Evolutionary conservation across 371 early-diverging fungal species (phyloP).

Genomic region (Amoeboaphelidium protococcarum): DNA sequence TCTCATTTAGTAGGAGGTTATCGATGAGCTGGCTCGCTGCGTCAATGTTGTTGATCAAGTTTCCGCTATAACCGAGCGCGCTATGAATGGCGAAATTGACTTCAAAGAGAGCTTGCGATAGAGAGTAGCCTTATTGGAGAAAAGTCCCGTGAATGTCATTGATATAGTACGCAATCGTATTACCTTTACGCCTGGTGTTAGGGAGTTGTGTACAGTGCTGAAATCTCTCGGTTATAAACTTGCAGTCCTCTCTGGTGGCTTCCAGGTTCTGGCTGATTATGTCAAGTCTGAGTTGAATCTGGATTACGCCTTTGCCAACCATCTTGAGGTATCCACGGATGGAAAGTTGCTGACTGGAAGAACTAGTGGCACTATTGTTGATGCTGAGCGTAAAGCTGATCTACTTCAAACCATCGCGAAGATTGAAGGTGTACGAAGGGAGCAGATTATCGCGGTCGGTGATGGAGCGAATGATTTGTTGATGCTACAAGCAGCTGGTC

Average conservation of each 20-base stretch:
- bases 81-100: slow-evolving; percentile 85
- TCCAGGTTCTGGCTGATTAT: slow-evolving; percentile 64
- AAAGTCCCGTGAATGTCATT: slow-evolving; percentile 49
- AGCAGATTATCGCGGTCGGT: slow-evolving; percentile 79
- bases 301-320: slow-evolving; percentile 91
- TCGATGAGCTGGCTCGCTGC: slow-evolving; percentile 82
- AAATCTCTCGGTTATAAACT: slow-evolving; percentile 74
- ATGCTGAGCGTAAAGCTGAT: slow-evolving; percentile 75
- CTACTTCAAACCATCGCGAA: slow-evolving; percentile 77
- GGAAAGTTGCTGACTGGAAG: slow-evolving; percentile 53
- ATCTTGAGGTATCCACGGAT: slow-evolving; percentile 56
- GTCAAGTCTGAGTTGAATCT: slow-evolving; percentile 65
- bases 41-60: slow-evolving; percentile 75
- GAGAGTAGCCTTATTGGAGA: slow-evolving; percentile 61
- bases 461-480: slow-evolving; percentile 97
- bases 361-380: slow-evolving; percentile 62
- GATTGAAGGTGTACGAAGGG: slow-evolving; percentile 42
- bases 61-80: slow-evolving; percentile 71
- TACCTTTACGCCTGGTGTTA: slow-evolving; percentile 68
- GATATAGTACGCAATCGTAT: slow-evolving; percentile 41
- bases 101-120: slow-evolving; percentile 69
- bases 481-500: slow-evolving; percentile 86
- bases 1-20: slow-evolving; percentile 86
- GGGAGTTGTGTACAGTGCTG: slow-evolving; percentile 51
- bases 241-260: slow-evolving; percentile 84